Percentiles rank a stretch among this genome's conserved stretches.
These are phyloP conservation scores for Polychytrium aggregatum DNA, from an alignment of 192 early-diverging fungal species.

Conservation along the genomic window DNA sequence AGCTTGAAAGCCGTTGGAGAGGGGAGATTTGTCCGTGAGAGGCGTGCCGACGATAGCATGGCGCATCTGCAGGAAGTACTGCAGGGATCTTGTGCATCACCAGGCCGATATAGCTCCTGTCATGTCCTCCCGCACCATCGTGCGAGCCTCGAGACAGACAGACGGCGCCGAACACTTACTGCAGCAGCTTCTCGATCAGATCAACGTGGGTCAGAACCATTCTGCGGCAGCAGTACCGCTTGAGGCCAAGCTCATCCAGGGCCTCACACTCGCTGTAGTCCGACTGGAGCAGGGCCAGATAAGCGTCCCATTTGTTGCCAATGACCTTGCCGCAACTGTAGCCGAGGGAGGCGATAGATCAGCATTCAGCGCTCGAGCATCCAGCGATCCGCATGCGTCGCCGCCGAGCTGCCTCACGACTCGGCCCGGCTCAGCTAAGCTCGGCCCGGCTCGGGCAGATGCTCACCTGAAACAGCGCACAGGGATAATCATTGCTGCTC, in stretches of 20 bases:
- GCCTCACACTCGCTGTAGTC: constrained; percentile 69
- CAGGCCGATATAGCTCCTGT: too few relatives aligned
- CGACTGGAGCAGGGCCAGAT: constrained; percentile 64
- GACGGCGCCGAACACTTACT: constrained; percentile 47
- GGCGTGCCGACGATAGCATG: too few relatives aligned
- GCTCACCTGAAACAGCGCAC: constrained; percentile 84
- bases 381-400: neutral
- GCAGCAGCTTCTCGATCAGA: constrained; percentile 94
- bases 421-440: too few relatives aligned
- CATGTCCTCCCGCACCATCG: too few relatives aligned
- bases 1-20: too few relatives aligned
- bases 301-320: constrained; percentile 94
- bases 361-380: too few relatives aligned
- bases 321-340: constrained; percentile 85
- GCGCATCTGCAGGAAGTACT: too few relatives aligned
- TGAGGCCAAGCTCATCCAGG: constrained; percentile 34
- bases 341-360: neutral
- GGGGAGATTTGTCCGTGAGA: too few relatives aligned
- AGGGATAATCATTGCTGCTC: constrained; percentile 79
- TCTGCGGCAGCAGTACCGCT: constrained; percentile 92
- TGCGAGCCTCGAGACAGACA: too few relatives aligned
- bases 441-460: too few relatives aligned
- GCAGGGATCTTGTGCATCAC: too few relatives aligned
- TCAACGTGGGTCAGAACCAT: constrained; percentile 98
- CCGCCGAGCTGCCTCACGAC: neutral